phyloP scores from a whole-genome alignment of 2,329 filamentous ascomycete species.

The Sarocladium kiliense region DNA sequence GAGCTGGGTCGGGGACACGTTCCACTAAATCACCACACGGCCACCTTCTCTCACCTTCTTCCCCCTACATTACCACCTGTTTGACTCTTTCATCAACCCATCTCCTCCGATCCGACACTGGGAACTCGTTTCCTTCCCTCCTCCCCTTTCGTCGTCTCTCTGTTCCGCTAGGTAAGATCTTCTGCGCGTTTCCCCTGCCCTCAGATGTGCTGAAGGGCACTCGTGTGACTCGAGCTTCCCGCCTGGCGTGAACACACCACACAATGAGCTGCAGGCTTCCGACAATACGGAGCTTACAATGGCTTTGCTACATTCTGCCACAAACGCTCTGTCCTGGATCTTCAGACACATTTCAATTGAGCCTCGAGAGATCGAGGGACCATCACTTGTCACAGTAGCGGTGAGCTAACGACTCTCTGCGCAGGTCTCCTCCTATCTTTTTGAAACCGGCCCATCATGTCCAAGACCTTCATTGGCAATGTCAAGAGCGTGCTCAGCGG shows the following conservation, averaged over 20 bases:
- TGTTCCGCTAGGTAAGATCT: not conserved
- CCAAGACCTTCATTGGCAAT: constrained; percentile 57
- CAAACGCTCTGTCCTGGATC: no score
- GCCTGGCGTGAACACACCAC: not conserved
- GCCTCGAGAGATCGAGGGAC: not conserved
- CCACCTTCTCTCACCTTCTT: constrained; percentile 1
- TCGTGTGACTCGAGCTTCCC: constrained; percentile 4
- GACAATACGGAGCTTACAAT: not conserved
- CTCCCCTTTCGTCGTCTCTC: not conserved
- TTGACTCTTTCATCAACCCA: not conserved
- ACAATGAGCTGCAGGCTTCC: not conserved
- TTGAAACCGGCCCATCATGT: constrained; percentile 32
- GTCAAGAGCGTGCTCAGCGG: constrained; percentile 95
- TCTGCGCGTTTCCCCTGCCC: not conserved
- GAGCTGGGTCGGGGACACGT: not conserved
- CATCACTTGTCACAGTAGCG: not conserved
- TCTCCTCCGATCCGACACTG: not conserved
- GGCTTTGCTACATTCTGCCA: not conserved
- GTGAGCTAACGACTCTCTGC: not conserved
- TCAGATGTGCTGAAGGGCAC: not conserved
- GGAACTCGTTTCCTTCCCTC: not conserved
- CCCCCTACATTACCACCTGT: not conserved
- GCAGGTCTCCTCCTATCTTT: constrained; percentile 2
- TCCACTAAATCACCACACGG: constrained; percentile 8
- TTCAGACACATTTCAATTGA: no score